These are phyloP conservation scores for Truncatella angustata DNA, from an alignment of 2,329 filamentous ascomycete species.

Conservation along the genomic window DNA sequence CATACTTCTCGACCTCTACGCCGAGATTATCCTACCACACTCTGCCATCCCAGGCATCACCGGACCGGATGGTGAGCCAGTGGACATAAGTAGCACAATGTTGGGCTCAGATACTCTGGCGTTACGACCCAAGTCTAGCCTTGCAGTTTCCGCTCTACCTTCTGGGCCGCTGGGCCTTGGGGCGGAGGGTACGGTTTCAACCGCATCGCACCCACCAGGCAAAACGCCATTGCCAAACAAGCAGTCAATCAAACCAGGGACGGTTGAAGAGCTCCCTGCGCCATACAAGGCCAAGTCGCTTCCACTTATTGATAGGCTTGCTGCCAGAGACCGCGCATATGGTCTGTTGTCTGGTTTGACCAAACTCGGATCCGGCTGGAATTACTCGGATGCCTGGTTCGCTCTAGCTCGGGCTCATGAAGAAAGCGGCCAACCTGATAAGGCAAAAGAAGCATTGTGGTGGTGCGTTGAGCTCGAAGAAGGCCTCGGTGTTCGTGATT, in stretches of 20 bases:
- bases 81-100: conserved; percentile 10
- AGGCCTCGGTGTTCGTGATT: conserved; percentile 72
- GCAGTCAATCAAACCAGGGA: conserved; percentile 16
- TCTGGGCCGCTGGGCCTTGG: conserved; percentile 48
- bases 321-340: conserved; percentile 85
- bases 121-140: conserved; percentile 4
- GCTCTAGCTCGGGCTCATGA: conserved; percentile 84
- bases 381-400: conserved; percentile 91
- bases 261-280: conserved; percentile 43
- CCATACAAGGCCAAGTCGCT: conserved; percentile 60
- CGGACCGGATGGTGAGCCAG: conserved; percentile 28
- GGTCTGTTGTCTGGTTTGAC: conserved; percentile 79
- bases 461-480: conserved; percentile 97
- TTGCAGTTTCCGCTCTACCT: conserved; percentile 30
- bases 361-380: conserved; percentile 84
- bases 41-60: conserved; percentile 48
- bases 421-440: conserved; percentile 78
- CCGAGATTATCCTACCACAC: conserved; percentile 61
- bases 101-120: conserved; percentile 7
- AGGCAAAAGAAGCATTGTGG: conserved; percentile 91
- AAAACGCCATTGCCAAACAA: conserved; percentile 11
- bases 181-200: conserved; percentile 13
- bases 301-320: conserved; percentile 76
- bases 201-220: conserved; percentile 12
- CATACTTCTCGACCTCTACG: conserved; percentile 83